A percentile compares a stretch with the other conserved stretches of the same genome.
phyloP scores from a whole-genome alignment of 495 filamentous ascomycete genomes.

The Apiosordaria backusii region DNA sequence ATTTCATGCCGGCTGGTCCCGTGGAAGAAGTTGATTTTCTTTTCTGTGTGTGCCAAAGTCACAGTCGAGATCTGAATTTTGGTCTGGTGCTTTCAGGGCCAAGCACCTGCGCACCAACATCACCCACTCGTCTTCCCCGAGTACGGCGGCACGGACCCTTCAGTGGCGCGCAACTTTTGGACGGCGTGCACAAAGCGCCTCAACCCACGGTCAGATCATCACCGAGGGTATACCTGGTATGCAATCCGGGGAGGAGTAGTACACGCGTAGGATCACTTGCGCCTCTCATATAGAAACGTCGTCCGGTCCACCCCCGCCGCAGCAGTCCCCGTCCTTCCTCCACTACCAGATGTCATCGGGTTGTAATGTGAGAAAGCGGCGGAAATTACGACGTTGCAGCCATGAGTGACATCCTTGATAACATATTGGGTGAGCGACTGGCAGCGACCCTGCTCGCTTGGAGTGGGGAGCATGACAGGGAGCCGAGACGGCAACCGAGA shows the following conservation, averaged over 20 bases:
- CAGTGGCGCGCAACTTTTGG: not conserved
- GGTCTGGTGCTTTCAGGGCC: not conserved
- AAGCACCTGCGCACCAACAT: not conserved
- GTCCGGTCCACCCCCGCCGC: not conserved
- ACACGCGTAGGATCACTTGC: not conserved
- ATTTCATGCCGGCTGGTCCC: not conserved
- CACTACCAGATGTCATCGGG: not conserved
- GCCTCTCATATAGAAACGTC: not conserved
- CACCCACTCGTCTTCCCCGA: no score
- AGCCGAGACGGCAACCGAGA: not conserved
- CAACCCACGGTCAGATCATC: not conserved
- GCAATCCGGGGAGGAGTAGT: no score
- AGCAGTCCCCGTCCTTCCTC: not conserved
- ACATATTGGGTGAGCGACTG: constrained; percentile 12
- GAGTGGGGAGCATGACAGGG: constrained; percentile 5
- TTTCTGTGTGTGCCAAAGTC: not conserved
- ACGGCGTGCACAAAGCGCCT: not conserved
- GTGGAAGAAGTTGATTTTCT: not conserved
- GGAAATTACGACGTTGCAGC: constrained; percentile 23
- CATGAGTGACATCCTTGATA: constrained; percentile 16
- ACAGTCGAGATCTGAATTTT: no score
- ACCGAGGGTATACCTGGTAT: not conserved
- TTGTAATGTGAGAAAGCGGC: not conserved
- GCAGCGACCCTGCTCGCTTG: constrained; percentile 7
- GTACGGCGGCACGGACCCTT: constrained; percentile 8